These are phyloP conservation scores for Fusarium transvaalense DNA, from an alignment of 2,329 filamentous ascomycete species.

Conservation along the genomic window DNA sequence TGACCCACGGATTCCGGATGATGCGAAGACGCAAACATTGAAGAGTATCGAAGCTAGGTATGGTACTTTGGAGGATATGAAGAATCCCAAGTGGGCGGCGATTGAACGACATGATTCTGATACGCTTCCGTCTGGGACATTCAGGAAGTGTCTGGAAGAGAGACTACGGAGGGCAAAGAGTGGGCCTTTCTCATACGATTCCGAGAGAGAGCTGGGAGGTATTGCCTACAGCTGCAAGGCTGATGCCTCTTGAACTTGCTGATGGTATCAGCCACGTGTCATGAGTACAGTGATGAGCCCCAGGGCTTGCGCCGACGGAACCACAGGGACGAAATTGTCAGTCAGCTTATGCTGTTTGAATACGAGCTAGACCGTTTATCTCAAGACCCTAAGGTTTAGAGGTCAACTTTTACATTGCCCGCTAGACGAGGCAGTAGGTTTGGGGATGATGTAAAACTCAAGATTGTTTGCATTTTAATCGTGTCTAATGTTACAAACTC, in stretches of 20 bases:
- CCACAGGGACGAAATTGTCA: no score
- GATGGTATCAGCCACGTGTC: neutral
- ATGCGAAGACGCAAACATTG: constrained; percentile 7
- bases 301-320: no score
- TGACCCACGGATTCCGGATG: constrained; percentile 1
- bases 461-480: neutral
- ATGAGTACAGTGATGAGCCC: neutral
- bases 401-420: no score
- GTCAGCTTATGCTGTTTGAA: no score
- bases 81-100: constrained; percentile 24
- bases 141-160: constrained; percentile 21
- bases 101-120: constrained; percentile 17
- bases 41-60: constrained; percentile 28
- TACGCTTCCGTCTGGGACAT: constrained; percentile 13
- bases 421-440: neutral
- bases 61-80: constrained; percentile 35
- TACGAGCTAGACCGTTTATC: no score
- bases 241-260: constrained; percentile 2
- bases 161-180: neutral
- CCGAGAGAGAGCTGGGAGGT: constrained; percentile 1
- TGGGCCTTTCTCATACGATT: neutral
- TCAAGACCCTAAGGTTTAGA: no score
- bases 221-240: constrained; percentile 21
- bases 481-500: neutral
- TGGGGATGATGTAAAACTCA: neutral